These are phyloP conservation scores for Dactylonectria macrodidyma DNA, from an alignment of 2,329 filamentous ascomycete genomes.

Conservation along the genomic window DNA sequence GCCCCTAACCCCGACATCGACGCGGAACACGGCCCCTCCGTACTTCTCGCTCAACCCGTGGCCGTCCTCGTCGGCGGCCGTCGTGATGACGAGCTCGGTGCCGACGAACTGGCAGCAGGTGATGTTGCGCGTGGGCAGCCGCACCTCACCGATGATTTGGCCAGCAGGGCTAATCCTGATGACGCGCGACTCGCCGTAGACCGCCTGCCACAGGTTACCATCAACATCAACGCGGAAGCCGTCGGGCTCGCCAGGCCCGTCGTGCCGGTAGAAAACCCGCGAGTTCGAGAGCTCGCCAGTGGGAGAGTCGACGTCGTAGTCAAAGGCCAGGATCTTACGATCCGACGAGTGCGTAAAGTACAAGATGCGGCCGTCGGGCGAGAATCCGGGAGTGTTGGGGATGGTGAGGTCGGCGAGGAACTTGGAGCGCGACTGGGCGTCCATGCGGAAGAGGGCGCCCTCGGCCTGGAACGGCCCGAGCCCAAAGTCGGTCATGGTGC, in stretches of 20 bases:
- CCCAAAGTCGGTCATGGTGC: slow-evolving; percentile 85
- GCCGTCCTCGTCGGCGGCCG: slow-evolving; percentile 77
- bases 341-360: slow-evolving; percentile 87
- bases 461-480: slow-evolving; percentile 72
- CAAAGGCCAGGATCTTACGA: slow-evolving; percentile 79
- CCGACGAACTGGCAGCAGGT: slow-evolving; percentile 88
- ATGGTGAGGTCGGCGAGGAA: slow-evolving; percentile 79
- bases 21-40: slow-evolving; percentile 80
- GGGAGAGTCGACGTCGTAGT: slow-evolving; percentile 77
- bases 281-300: slow-evolving; percentile 70
- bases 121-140: slow-evolving; percentile 82
- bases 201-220: slow-evolving; percentile 89
- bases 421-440: slow-evolving; percentile 70
- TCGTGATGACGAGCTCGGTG: slow-evolving; percentile 83
- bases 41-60: slow-evolving; percentile 73
- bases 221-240: slow-evolving; percentile 88
- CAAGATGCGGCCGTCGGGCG: slow-evolving; percentile 78
- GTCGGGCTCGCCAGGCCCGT: slow-evolving; percentile 79
- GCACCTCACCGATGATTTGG: slow-evolving; percentile 80
- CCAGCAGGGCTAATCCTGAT: slow-evolving; percentile 81
- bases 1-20: slow-evolving; percentile 82
- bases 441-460: slow-evolving; percentile 81
- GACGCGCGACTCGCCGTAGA: slow-evolving; percentile 85
- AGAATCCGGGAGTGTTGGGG: slow-evolving; percentile 90
- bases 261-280: slow-evolving; percentile 81